Percentiles rank a stretch among this genome's conserved stretches.
These are phyloP conservation scores for Spongospora subterranea DNA, from an alignment of 208 protist species.

Conservation along the genomic window DNA sequence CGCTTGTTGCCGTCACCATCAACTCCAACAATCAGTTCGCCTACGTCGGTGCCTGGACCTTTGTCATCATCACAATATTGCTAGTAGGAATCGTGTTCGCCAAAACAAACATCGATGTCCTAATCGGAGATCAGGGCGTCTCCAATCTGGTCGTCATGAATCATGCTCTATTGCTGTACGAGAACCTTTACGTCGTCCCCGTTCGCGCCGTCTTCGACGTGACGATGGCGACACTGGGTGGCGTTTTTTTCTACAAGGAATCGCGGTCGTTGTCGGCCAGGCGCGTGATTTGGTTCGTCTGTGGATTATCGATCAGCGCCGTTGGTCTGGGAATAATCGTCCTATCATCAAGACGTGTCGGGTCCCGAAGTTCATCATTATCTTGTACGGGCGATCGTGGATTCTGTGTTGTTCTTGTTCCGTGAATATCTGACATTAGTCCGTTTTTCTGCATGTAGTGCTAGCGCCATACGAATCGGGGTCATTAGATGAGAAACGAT, in stretches of 20 bases:
- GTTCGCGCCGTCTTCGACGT: not conserved
- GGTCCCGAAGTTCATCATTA: too few relatives aligned
- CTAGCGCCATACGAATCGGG: too few relatives aligned
- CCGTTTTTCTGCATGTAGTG: too few relatives aligned
- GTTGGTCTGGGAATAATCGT: not conserved
- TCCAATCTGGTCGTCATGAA: not conserved
- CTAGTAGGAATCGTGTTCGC: not conserved
- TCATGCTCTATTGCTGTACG: not conserved
- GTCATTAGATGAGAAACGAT: too few relatives aligned
- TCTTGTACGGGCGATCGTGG: too few relatives aligned
- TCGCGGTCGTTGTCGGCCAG: not conserved
- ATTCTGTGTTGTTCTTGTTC: too few relatives aligned
- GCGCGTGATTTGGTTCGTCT: not conserved
- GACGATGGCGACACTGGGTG: not conserved
- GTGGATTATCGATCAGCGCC: not conserved
- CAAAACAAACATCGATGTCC: not conserved
- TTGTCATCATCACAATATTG: not conserved
- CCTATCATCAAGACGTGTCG: too few relatives aligned
- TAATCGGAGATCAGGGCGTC: not conserved
- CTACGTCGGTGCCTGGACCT: not conserved
- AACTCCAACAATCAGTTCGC: not conserved
- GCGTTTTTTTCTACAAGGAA: not conserved
- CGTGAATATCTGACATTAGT: too few relatives aligned
- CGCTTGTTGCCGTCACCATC: not conserved
- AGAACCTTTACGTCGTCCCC: not conserved